These are phyloP conservation scores for Linanthus parryae DNA, from an alignment of 148 eudicot genomes.

Conservation along the genomic window DNA sequence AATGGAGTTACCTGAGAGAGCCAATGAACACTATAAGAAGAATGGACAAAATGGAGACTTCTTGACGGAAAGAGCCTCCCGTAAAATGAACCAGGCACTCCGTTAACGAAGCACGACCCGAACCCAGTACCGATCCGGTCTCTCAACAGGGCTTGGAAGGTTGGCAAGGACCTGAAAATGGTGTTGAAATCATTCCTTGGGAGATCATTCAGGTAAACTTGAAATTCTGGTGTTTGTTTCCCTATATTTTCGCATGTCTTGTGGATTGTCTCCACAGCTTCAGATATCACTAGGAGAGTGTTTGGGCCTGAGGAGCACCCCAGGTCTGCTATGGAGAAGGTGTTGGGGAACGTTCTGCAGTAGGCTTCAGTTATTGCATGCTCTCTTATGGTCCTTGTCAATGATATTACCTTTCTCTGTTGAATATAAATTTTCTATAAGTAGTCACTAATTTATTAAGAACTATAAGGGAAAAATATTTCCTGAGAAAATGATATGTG, in stretches of 20 bases:
- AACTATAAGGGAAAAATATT: no score
- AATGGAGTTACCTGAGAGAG: slow-evolving; percentile 59
- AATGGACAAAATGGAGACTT: slow-evolving; percentile 51
- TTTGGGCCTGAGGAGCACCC: slow-evolving; percentile 78
- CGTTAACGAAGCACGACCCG: slow-evolving; percentile 31
- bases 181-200: slow-evolving; percentile 38
- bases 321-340: slow-evolving; percentile 40
- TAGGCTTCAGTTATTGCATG: slow-evolving; percentile 22
- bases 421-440: no score
- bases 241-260: slow-evolving; percentile 8
- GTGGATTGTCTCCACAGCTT: slow-evolving; percentile 22
- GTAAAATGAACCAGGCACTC: slow-evolving; percentile 52
- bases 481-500: no score
- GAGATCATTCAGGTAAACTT: slow-evolving; percentile 43
- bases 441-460: no score
- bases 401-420: slow-evolving; percentile 25
- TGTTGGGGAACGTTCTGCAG: slow-evolving; percentile 3
- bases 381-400: slow-evolving; percentile 25
- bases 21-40: slow-evolving; percentile 50
- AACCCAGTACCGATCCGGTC: neutral
- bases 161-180: slow-evolving; percentile 22
- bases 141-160: slow-evolving; percentile 15
- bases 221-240: slow-evolving; percentile 21
- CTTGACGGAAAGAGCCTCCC: slow-evolving; percentile 40
- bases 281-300: slow-evolving; percentile 19